Base-by-base conservation (phyloP, 164 flowering plant genomes). In the Cinnamomum micranthum region DNA sequence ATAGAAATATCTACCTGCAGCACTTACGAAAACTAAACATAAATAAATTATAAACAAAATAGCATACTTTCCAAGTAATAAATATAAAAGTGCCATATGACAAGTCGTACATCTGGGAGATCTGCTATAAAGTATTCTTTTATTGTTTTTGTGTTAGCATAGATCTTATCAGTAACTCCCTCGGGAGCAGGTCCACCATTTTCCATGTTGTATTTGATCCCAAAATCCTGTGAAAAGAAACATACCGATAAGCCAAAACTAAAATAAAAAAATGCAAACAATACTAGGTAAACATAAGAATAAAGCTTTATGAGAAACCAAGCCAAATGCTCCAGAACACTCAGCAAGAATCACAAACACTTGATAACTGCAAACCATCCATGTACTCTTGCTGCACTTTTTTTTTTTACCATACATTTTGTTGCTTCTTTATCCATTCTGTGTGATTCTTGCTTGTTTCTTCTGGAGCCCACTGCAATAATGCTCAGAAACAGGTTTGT, bases 101-200 rank as follows among this genome's bases (percentile, higher is more conserved):
- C 12, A 69, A n/a, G 55, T 73, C 74, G 66, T 89, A 95, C 99
- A 84, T 95, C 84, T 31, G 97, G 98, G 47, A 93, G 79, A 78
- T 88, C 93, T 6, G 96, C 92, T 76, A 85, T 87, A n/a, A 88
- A 80, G 82, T 93, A 95, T 77, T 95, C 99, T 73, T 85, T 88
- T 70, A 95, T 92, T 70, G 95, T 85, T 75, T 83, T 92, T 23
- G 99, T 92, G 83, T 92, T 93, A 79, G 86, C 90, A 82, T 83
- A 91, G 65, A 95, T 95, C 86, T 91, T 92, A 71, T 95, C 92
- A 17, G 98, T 95, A 67, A 93, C 87, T 75, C 83, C 86, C 82
- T 95, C 99, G 0, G 97, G 98, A 80, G 99, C 99, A 75, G 99
- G 97, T 71, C 98, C 98, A 71, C 99, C 98, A 83, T 93, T 95